Conservation (phyloP, 2,329 filamentous ascomycete species). For the Pseudocercospora cruenta region DNA sequence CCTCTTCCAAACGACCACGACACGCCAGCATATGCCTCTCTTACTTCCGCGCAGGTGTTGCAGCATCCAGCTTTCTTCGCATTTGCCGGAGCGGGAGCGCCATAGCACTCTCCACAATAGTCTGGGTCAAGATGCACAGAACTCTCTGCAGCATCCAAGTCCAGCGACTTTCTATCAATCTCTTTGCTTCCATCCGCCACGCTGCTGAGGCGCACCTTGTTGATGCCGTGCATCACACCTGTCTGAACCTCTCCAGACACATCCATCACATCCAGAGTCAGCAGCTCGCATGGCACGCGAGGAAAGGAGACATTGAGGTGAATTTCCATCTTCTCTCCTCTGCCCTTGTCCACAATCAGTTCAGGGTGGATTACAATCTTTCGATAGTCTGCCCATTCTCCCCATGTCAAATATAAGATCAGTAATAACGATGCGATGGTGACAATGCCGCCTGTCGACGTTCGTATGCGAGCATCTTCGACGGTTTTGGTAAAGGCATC, state of each 20-base stretch:
- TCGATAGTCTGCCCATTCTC: constrained; percentile 95
- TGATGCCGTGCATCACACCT: constrained; percentile 88
- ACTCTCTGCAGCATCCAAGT: constrained; percentile 71
- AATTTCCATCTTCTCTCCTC: constrained; percentile 99
- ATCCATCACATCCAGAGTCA: constrained; percentile 98
- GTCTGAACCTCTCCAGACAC: constrained; percentile 96
- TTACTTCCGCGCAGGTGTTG: constrained; percentile 94
- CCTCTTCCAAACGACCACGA: constrained; percentile 95
- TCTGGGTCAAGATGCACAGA: constrained; percentile 77
- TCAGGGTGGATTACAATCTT: constrained; percentile 85
- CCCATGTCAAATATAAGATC: constrained; percentile 85
- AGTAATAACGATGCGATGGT: constrained; percentile 88
- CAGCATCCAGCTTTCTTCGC: constrained; percentile 87
- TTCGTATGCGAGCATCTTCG: constrained; percentile 94
- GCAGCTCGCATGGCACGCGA: constrained; percentile 86
- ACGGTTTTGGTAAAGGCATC: constrained; percentile 96
- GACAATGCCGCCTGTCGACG: constrained; percentile 91
- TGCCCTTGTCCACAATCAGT: constrained; percentile 91
- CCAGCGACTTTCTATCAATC: constrained; percentile 70
- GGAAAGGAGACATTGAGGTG: constrained; percentile 97
- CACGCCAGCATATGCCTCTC: constrained; percentile 85
- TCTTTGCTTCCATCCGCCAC: constrained; percentile 73
- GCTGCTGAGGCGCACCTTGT: constrained; percentile 81
- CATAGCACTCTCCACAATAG: constrained; percentile 95
- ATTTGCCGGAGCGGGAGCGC: constrained; percentile 71